Base-by-base conservation (phyloP, 78 protist species). In the Chrysochromulina tobinii region DNA sequence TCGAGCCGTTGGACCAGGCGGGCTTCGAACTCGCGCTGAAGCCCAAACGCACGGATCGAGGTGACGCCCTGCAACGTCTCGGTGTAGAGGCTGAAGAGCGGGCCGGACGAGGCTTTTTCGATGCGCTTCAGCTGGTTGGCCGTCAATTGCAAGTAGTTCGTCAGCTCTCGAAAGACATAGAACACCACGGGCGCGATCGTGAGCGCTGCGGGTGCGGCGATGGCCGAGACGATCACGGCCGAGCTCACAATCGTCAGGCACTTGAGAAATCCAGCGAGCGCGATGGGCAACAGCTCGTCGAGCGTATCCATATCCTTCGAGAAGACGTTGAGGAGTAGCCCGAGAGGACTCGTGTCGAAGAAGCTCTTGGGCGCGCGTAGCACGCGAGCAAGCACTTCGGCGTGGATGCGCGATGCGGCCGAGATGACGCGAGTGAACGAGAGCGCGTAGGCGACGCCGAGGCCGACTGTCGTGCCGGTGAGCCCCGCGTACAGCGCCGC, bases 31-130 rank as follows among this genome's bases (percentile, higher is more conserved):
- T 8, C 8, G n/a, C 0, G 51, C 68, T 20, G 25, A 11, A 53
- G 79, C 48, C 69, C 72, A 81, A 92, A 97, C 3, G 99, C 97
- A 64, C 99, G 95, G 81, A 98, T 96, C 25, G 98, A 96, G 12
- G 97, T 25, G 50, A 96, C 94, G 73, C 99, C 99, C n/a, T 89
- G 90, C 38, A 98, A 87, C 21, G 97, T 95, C 66, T 96, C 98
- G 9, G 94, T 20, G 94, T 97, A 97, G 81, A 91, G 85, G n/a
- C 98, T 72, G 87, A 91, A 94, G 81, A 97, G 61, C 15, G 99
- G 99, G 11, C 98, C 95, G 69, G 98, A 81, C 27, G 97, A 21
- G 25, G 69, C 27, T 58, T 87, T 38, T 61, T 93, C 94, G 61
- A 93, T 92, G 25, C 97, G 94, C 94, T 53, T 69, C 15, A 89